Percentiles rank a stretch among this genome's conserved stretches.
These are phyloP conservation scores for Coleophoma eucalyptorum DNA, from an alignment of 2,329 filamentous ascomycete species.

Conservation along the genomic window DNA sequence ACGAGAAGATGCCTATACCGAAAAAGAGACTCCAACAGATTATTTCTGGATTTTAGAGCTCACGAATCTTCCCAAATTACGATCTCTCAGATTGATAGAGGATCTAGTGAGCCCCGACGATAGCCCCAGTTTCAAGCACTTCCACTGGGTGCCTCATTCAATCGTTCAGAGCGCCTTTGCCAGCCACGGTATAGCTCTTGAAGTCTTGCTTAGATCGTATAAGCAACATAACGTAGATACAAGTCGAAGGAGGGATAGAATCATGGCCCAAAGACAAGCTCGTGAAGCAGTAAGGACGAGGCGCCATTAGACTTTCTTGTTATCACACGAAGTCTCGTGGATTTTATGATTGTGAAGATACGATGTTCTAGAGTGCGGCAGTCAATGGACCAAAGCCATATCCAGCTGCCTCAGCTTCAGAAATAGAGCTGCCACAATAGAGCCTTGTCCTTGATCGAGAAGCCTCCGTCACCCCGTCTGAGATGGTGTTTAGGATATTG, in stretches of 20 bases:
- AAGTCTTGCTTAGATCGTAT: background rate
- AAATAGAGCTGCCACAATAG: too few species aligned
- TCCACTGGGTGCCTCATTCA: background rate
- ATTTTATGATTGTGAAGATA: background rate
- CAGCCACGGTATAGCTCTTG: background rate
- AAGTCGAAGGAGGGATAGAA: background rate
- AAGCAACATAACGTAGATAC: background rate
- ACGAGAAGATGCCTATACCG: background rate
- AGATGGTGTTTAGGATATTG: too few species aligned
- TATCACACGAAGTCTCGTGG: background rate
- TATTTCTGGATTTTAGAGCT: constrained; percentile 1
- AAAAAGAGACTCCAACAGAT: background rate
- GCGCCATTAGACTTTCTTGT: background rate
- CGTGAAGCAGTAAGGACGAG: background rate
- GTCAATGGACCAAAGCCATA: too few species aligned
- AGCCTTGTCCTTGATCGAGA: too few species aligned
- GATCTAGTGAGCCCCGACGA: background rate
- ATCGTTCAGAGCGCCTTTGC: background rate
- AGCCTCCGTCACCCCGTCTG: too few species aligned
- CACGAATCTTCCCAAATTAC: background rate
- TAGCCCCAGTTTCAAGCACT: background rate
- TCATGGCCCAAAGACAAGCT: background rate
- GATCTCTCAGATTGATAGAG: background rate
- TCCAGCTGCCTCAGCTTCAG: too few species aligned
- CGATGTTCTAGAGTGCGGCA: background rate